Conservation (phyloP, 805 yeast species). For the Sugiyamaella valdiviana region DNA sequence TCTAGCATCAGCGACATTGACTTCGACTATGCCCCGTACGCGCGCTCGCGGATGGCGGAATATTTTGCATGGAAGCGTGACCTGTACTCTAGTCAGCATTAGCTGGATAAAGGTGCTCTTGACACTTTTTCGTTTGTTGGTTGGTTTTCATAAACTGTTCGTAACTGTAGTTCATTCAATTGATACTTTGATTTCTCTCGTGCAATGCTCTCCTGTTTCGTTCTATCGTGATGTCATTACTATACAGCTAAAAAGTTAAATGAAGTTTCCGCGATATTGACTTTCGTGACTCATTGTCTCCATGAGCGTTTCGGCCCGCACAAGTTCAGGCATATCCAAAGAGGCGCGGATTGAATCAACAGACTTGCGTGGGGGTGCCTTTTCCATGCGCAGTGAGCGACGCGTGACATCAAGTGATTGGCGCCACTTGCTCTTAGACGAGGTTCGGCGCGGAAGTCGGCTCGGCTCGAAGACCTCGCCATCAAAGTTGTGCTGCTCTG, state of each 20-base stretch:
- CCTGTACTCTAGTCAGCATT: neutral
- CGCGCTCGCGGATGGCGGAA: conserved; percentile 54
- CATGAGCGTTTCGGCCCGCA: conserved; percentile 33
- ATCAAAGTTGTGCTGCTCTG: conserved; percentile 12
- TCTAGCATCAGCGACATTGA: conserved; percentile 62
- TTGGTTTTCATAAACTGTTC: neutral
- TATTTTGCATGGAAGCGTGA: conserved; percentile 58
- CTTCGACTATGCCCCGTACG: conserved; percentile 60
- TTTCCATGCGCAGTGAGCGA: conserved; percentile 21
- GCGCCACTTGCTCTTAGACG: conserved; percentile 11
- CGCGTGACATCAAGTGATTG: conserved; percentile 26
- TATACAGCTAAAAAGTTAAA: neutral
- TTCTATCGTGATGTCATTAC: neutral
- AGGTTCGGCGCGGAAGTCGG: conserved; percentile 1
- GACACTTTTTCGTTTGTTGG: neutral
- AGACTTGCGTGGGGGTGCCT: conserved; percentile 18
- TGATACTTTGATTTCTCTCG: neutral
- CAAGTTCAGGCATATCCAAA: conserved; percentile 27
- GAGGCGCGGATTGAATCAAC: conserved; percentile 20
- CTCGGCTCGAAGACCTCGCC: neutral
- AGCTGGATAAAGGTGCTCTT: neutral
- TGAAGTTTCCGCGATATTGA: neutral
- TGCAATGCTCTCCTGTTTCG: neutral
- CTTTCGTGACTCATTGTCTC: conserved; percentile 16
- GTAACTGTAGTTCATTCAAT: neutral